Evolutionary conservation across 2,329 filamentous ascomycete genomes (phyloP), one percentile per base, ranked within the genome.

Genomic region (Corniculantispora saksenae): DNA sequence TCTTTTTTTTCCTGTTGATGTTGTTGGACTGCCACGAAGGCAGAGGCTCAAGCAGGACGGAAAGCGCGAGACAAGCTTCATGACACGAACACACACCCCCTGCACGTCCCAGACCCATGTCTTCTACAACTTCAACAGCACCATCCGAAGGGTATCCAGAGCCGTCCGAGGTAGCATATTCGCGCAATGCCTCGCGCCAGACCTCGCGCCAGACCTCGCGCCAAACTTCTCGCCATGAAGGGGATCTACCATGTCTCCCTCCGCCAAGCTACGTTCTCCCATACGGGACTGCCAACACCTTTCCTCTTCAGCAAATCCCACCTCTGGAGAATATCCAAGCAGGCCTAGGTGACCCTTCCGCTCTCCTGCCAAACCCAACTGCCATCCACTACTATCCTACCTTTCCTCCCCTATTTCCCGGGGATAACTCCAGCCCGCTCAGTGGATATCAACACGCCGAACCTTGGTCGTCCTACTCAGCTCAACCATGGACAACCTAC

Each of bases 191-290:
- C 21, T 64, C 61, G 6, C 61, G 61, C n/a, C n/a, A n/a, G n/a
- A n/a, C n/a, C n/a, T n/a, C n/a, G n/a, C n/a, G n/a, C n/a, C n/a
- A n/a, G n/a, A n/a, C n/a, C n/a, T n/a, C n/a, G n/a, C n/a, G n/a
- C 23, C 61, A 64, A 17, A 35, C 61, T 17, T 64, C 61, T 7
- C 58, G 38, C 32, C 54, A 64, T n/a, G 54, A 64, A 51, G 17
- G 23, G 13, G 61, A 64, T 53, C 19, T 21, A 12, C 43, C 25
- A 5, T 32, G 3, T 51, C 45, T 17, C 27, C 60, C 17, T n/a
- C 35, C 32, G 12, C 51, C 21, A 23, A 50, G 23, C 29, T 38
- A 40, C 5, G 9, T 56, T 5, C 58, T 54, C 53, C 29, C 25
- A 13, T 17, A 19, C n/a, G 10, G 45, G 19, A 38, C 45, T 25